Base-by-base conservation (phyloP, 2,329 filamentous ascomycete genomes). In the Fusarium coicis region DNA sequence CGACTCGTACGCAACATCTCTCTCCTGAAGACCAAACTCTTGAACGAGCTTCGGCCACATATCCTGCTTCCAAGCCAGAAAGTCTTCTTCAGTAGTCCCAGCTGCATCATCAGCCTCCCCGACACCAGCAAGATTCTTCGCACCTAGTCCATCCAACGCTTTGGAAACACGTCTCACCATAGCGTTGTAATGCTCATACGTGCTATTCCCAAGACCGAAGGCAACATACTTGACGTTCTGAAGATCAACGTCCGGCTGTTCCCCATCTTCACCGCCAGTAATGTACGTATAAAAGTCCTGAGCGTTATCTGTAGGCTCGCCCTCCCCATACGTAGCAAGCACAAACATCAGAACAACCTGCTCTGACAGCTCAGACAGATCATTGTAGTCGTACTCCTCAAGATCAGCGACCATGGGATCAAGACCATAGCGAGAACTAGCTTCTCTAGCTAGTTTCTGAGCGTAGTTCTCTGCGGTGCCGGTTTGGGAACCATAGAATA, bases 401-500 rank as follows among this genome's bases (percentile, higher is more conserved):
- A 61, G 57, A 7, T 61, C 57, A 12, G 57, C 57, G n/a, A 61
- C 57, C 37, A 61, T 61, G 8, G 57, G 37, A 28, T 61, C 47
- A 4, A 61, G 32, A 7, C 57, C 57, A 23, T 56, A 61, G 12
- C 57, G 49, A 0, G 57, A 61, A 55, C 47, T 56, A 16, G 49
- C 57, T 36, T 61, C 57, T 55, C 57, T 21, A 0, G 47, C 57
- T 11, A 61, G 7, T 2, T 61, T 61, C 8, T 61, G 57, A 7
- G 57, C 57, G 16, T 61, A 61, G 37, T 36, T 61, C 19, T 61
- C 57, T 36, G 57, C 57, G 2, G 57, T 61, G 7, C 57, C 57
- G 7, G 47, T 61, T 7, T 56, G 57, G 0, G 57, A 61, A 2
- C 57, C 57, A 18, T 56, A 61, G 18, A 61, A 61, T 19, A 61